A percentile compares a stretch with the other conserved stretches of the same genome.
phyloP scores from a whole-genome alignment of 129 eudicot genomes.

The Oenanthe sinensis region DNA sequence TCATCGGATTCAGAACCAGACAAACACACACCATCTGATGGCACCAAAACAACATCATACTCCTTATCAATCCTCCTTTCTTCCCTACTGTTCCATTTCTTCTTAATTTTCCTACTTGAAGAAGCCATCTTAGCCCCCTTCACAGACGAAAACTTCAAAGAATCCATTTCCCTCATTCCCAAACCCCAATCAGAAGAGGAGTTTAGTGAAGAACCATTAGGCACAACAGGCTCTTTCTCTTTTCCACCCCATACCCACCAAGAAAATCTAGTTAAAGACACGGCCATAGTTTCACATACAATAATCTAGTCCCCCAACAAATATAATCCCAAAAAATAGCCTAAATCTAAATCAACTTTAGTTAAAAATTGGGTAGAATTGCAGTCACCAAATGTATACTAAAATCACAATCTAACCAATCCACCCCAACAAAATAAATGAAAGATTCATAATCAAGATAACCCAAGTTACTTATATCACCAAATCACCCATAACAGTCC shows the following conservation, averaged over 20 bases:
- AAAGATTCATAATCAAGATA: neutral
- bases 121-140: slow-evolving; percentile 31
- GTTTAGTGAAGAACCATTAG: slow-evolving; percentile 24
- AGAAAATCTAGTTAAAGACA: slow-evolving; percentile 31
- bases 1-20: slow-evolving; percentile 63
- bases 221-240: slow-evolving; percentile 34
- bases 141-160: slow-evolving; percentile 30
- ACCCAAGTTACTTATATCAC: neutral
- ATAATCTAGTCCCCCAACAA: neutral
- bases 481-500: neutral
- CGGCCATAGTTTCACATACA: slow-evolving; percentile 20
- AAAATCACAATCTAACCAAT: neutral
- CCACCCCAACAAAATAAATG: neutral
- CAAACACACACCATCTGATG: slow-evolving; percentile 47
- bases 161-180: slow-evolving; percentile 35
- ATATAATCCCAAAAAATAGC: neutral
- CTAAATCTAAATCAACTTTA: neutral
- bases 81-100: slow-evolving; percentile 54
- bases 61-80: slow-evolving; percentile 45
- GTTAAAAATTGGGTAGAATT: slow-evolving; percentile 1
- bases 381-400: neutral
- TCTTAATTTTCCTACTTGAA: slow-evolving; percentile 28
- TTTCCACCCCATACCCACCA: slow-evolving; percentile 51
- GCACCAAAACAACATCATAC: slow-evolving; percentile 51
- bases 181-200: slow-evolving; percentile 32